Evolutionary conservation across 768 basidiomycete species (phyloP), one percentile per base, ranked within the genome.

Genomic region (Heimioporus sp.): DNA sequence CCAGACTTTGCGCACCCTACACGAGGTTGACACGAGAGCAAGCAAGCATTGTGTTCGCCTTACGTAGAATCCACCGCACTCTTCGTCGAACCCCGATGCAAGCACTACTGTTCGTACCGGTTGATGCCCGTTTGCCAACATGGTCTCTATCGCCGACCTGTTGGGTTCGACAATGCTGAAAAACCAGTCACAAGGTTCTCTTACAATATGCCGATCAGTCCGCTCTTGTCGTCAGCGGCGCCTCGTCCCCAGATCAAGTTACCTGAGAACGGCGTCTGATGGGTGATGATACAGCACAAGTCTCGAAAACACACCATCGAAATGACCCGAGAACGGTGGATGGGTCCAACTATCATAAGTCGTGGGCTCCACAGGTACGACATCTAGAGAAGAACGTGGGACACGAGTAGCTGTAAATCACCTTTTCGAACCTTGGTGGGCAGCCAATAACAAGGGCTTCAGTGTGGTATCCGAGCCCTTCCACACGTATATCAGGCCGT

Each of bases 11-110:
- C 10, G 85, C 87, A 31, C 86, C 86, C 82, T 87, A 54, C 7
- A 17, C 16, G 49, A 43, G 4, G 11, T 53, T 19, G 45, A 11
- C 19, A 19, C 43, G 13, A 43, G 28, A 4, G 16, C n/a, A 20
- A 43, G 21, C 4, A 32, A 10, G 48, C 43, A 8, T 12, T 5
- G 11, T 10, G 19, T 35, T 37, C 24, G 34, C 46, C 54, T 53
- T 69, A 79, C 81, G 56, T 76, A 68, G 32, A 48, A 46, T 37
- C 84, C 84, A 49, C 76, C 73, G 50, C 79, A 73, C 71, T 90
- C 89, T 64, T 91, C 90, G 57, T 91, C 90, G 55, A 89, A 91
- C 2, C 90, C 85, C 55, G 80, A 86, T 4, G 83, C 73, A 52
- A 86, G 72, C 1, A 86, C 79, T 19, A 86, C 68, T 1, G 78